phyloP scores from a whole-genome alignment of 2,329 filamentous ascomycete species.

The Epichloe scottii region DNA sequence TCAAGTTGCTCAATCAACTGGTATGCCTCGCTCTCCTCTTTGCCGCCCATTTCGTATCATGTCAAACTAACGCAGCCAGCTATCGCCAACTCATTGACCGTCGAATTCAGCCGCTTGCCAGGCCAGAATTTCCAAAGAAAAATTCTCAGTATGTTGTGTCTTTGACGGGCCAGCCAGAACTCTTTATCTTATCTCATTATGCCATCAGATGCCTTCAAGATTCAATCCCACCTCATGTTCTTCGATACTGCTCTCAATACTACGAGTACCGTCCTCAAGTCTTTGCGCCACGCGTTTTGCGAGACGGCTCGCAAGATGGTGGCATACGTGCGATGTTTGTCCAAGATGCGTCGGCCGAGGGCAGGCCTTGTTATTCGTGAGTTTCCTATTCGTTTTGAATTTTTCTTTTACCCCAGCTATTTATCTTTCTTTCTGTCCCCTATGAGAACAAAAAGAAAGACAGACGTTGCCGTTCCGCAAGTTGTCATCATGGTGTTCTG shows the following conservation, averaged over 20 bases:
- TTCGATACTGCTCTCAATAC: constrained; percentile 72
- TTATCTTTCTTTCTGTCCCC: background rate
- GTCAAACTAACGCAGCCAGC: constrained; percentile 8
- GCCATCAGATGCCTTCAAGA: constrained; percentile 53
- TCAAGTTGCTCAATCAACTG: constrained; percentile 22
- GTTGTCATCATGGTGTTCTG: too few relatives aligned
- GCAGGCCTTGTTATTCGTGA: constrained; percentile 50
- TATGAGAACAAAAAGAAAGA: too few relatives aligned
- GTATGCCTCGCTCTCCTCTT: background rate
- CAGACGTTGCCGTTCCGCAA: too few relatives aligned
- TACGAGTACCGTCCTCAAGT: constrained; percentile 52
- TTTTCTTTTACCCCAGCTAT: background rate
- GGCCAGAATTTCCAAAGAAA: constrained; percentile 74
- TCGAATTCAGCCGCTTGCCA: constrained; percentile 60
- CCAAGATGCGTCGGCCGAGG: constrained; percentile 40
- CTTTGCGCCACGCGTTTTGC: constrained; percentile 60
- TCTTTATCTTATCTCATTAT: too few relatives aligned
- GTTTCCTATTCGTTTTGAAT: constrained; percentile 13
- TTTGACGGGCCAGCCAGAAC: too few relatives aligned
- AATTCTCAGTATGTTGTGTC: constrained; percentile 44
- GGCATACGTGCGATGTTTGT: constrained; percentile 49
- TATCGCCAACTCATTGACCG: constrained; percentile 61
- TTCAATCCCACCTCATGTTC: constrained; percentile 75
- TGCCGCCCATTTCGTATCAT: background rate
- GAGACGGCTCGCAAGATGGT: constrained; percentile 69